Evolutionary conservation across 495 filamentous ascomycete genomes (phyloP).

Genomic region (Barbatosphaeria neglecta): DNA sequence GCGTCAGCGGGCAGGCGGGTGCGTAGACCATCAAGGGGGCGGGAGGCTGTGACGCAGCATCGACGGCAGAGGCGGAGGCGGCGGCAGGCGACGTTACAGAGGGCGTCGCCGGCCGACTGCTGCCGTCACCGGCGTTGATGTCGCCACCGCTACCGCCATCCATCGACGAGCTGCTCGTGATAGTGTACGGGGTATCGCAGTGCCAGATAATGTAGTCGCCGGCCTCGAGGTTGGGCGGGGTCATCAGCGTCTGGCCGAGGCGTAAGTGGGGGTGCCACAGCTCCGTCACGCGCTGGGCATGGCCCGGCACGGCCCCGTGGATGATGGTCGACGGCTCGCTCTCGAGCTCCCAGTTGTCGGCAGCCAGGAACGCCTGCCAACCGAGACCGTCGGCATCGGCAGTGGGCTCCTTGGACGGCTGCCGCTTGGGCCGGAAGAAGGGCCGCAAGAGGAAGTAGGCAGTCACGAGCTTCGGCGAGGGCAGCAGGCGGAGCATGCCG

Average conservation of each 20-base stretch:
- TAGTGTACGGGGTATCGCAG: constrained; percentile 52
- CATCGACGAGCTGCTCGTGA: constrained; percentile 34
- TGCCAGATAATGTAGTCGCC: constrained; percentile 93
- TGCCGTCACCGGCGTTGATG: constrained; percentile 4
- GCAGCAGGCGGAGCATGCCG: constrained; percentile 76
- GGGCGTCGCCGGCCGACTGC: constrained; percentile 20
- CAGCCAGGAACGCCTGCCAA: constrained; percentile 39
- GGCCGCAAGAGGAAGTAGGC: constrained; percentile 81
- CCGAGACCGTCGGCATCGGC: constrained; percentile 14
- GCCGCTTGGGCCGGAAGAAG: constrained; percentile 56
- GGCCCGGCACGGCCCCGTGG: constrained; percentile 69
- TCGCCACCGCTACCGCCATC: too few relatives aligned
- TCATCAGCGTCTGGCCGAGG: constrained; percentile 62
- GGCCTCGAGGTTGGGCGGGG: constrained; percentile 62
- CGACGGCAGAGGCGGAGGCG: constrained; percentile 8
- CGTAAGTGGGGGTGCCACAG: constrained; percentile 70
- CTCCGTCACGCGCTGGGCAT: constrained; percentile 68
- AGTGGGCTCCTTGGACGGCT: constrained; percentile 19
- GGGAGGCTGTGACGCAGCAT: background rate
- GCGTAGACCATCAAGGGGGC: constrained; percentile 55
- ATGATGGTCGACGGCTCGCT: constrained; percentile 44
- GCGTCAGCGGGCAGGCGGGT: constrained; percentile 70
- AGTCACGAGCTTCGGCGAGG: constrained; percentile 67
- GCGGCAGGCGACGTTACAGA: too few relatives aligned
- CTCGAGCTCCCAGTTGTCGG: constrained; percentile 46